Conservation (phyloP, 2,329 filamentous ascomycete genomes). For the Aspergillus sp. region DNA sequence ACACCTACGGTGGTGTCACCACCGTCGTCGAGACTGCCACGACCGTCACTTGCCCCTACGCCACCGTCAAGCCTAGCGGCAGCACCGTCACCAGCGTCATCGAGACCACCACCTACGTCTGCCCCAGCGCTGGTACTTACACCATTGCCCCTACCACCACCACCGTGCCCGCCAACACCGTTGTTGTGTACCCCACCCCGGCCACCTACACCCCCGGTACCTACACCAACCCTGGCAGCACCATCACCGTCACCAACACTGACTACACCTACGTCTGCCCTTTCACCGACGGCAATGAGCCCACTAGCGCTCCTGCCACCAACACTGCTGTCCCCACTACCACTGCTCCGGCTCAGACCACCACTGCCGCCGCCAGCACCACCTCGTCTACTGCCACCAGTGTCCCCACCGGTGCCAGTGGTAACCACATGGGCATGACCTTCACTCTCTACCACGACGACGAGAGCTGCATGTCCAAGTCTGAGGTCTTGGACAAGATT, state of each 20-base stretch:
- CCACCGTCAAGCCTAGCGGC: slow-evolving; percentile 60
- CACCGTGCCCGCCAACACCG: slow-evolving; percentile 52
- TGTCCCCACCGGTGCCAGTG: slow-evolving; percentile 22
- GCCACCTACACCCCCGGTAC: slow-evolving; percentile 67
- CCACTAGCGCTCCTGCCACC: slow-evolving; percentile 28
- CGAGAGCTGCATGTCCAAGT: slow-evolving; percentile 56
- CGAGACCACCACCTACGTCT: slow-evolving; percentile 69
- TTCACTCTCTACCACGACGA: slow-evolving; percentile 60
- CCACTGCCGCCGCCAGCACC: slow-evolving; percentile 27
- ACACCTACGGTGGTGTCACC: slow-evolving; percentile 72
- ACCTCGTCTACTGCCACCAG: slow-evolving; percentile 20
- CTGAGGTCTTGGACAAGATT: slow-evolving; percentile 62
- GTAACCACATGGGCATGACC: slow-evolving; percentile 64
- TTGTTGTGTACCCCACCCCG: slow-evolving; percentile 64
- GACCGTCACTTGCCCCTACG: slow-evolving; percentile 69
- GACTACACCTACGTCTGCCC: slow-evolving; percentile 71
- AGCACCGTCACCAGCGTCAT: slow-evolving; percentile 65
- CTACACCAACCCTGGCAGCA: slow-evolving; percentile 68
- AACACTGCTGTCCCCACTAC: slow-evolving; percentile 24
- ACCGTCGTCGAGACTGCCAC: slow-evolving; percentile 67
- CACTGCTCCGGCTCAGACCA: slow-evolving; percentile 18
- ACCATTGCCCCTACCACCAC: slow-evolving; percentile 70
- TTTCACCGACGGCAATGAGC: slow-evolving; percentile 50
- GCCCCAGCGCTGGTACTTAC: slow-evolving; percentile 72
- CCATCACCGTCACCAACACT: slow-evolving; percentile 68